Percentiles rank a stretch among this genome's conserved stretches.
These are phyloP conservation scores for Corymbia calophylla DNA, from an alignment of 441 rosid species.

Conservation along the genomic window DNA sequence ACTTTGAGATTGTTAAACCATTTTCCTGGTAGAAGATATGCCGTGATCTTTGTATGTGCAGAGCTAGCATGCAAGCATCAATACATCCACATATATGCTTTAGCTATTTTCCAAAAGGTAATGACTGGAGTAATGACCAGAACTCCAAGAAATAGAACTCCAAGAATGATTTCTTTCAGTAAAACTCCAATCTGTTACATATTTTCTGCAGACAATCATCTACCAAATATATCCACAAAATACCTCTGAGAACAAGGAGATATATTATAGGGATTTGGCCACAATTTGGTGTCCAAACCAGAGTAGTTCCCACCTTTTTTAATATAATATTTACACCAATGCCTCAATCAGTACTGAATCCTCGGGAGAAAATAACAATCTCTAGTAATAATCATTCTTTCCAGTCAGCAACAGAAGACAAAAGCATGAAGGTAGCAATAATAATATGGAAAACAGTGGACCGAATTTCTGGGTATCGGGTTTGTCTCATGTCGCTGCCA, in stretches of 20 bases:
- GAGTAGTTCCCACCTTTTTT: background rate
- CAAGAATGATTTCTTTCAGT: background rate
- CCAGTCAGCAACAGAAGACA: background rate
- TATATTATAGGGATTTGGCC: background rate
- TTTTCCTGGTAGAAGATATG: background rate
- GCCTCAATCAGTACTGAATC: background rate
- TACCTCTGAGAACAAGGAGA: background rate
- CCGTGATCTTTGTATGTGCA: background rate
- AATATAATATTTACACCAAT: background rate
- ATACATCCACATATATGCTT: background rate
- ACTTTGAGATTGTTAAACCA: background rate
- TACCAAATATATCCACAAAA: background rate
- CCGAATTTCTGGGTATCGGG: background rate
- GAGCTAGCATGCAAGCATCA: background rate
- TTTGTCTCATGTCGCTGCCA: background rate
- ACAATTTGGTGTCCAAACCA: background rate
- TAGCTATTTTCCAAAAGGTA: background rate
- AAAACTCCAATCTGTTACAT: background rate
- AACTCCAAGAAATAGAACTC: background rate
- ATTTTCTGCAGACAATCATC: background rate
- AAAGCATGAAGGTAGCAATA: background rate
- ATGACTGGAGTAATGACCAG: background rate
- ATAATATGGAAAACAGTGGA: background rate
- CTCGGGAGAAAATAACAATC: background rate
- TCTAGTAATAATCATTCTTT: background rate